phyloP scores from a whole-genome alignment of 805 yeast species.

The Myxozyma mucilagina region DNA sequence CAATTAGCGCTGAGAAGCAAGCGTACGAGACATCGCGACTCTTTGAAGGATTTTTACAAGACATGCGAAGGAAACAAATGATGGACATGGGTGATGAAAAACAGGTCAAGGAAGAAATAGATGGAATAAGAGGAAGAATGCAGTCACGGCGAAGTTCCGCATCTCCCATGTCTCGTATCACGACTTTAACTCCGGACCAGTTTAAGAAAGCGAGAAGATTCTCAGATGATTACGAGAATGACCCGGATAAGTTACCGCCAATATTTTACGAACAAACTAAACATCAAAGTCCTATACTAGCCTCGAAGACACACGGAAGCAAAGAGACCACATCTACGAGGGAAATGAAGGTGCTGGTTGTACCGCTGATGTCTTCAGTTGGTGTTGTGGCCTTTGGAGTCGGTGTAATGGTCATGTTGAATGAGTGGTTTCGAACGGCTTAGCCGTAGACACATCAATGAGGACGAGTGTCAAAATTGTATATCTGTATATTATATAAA shows the following conservation, averaged over 20 bases:
- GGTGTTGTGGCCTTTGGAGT: conserved; percentile 27
- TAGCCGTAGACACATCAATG: too few relatives aligned
- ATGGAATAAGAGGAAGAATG: neutral
- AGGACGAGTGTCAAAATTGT: neutral
- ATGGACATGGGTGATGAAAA: neutral
- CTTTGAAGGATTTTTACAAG: conserved; percentile 6
- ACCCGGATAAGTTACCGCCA: conserved; percentile 1
- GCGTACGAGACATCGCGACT: conserved; percentile 22
- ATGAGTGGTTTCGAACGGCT: conserved; percentile 5
- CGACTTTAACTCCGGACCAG: conserved; percentile 17
- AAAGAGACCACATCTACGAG: neutral
- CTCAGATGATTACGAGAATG: neutral
- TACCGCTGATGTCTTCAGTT: conserved; percentile 25
- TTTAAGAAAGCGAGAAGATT: conserved; percentile 14
- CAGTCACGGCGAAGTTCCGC: neutral
- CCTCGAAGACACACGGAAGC: neutral
- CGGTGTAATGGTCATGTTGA: conserved; percentile 23
- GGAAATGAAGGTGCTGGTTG: neutral
- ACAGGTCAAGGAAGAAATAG: neutral
- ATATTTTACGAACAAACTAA: neutral
- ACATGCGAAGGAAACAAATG: neutral
- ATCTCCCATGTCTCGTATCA: neutral
- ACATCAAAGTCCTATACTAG: neutral
- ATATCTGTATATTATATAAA: neutral
- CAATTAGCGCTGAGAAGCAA: conserved; percentile 16